phyloP scores from a whole-genome alignment of 2,329 filamentous ascomycete species.

The Fusarium sp. region DNA sequence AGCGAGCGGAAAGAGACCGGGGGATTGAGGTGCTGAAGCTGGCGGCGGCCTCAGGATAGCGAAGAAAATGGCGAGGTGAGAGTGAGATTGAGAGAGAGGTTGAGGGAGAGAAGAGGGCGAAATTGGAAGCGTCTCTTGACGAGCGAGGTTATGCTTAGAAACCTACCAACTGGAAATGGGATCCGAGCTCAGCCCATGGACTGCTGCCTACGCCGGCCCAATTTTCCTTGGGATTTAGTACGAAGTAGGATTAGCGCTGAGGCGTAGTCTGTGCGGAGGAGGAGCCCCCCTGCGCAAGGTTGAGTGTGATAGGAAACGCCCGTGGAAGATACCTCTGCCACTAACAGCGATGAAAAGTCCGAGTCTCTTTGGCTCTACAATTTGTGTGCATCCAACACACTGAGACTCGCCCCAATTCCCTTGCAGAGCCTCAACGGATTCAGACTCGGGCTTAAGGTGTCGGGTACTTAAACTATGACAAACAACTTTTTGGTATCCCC shows the following conservation, averaged over 20 bases:
- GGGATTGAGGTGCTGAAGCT: constrained; percentile 22
- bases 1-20: constrained; percentile 12
- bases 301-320: constrained; percentile 17
- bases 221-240: neutral
- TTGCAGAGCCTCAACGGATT: constrained; percentile 39
- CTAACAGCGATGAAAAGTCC: constrained; percentile 10
- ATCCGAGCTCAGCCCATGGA: constrained; percentile 48
- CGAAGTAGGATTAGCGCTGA: constrained; percentile 36
- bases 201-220: constrained; percentile 51
- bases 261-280: constrained; percentile 50
- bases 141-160: constrained; percentile 49
- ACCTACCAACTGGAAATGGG: constrained; percentile 42
- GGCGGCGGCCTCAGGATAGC: constrained; percentile 43
- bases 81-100: constrained; percentile 24
- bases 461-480: constrained; percentile 42
- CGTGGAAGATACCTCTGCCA: neutral
- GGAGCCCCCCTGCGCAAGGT: constrained; percentile 36
- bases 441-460: constrained; percentile 23
- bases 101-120: constrained; percentile 25
- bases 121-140: constrained; percentile 29
- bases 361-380: neutral
- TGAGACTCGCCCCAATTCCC: constrained; percentile 2
- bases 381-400: constrained; percentile 13
- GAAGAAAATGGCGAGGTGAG: constrained; percentile 8
- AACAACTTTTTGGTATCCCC: constrained; percentile 27